These are phyloP conservation scores for Sarocladium oryzae DNA, from an alignment of 2,329 filamentous ascomycete species.

Conservation along the genomic window DNA sequence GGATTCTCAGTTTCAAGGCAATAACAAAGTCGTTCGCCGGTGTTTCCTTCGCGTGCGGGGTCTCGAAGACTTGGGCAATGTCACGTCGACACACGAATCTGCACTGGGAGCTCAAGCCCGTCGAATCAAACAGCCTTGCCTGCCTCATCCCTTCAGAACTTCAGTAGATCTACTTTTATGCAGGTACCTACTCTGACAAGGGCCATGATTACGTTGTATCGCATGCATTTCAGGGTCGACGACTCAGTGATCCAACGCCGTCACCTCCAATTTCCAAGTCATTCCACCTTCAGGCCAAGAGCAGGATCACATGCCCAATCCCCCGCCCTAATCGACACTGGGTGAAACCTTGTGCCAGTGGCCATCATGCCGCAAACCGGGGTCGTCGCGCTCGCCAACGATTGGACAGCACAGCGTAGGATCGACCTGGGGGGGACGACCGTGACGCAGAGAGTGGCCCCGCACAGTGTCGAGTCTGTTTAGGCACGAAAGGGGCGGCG, in stretches of 20 bases:
- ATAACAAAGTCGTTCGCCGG: too few relatives aligned
- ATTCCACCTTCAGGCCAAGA: not conserved
- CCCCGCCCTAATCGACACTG: not conserved
- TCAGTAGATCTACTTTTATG: too few relatives aligned
- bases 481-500: not conserved
- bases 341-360: not conserved
- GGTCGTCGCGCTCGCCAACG: not conserved
- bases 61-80: too few relatives aligned
- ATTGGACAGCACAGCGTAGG: not conserved
- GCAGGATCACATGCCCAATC: not conserved
- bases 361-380: not conserved
- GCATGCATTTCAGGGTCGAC: too few relatives aligned
- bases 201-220: too few relatives aligned
- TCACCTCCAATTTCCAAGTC: not conserved
- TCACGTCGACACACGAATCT: too few relatives aligned
- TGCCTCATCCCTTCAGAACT: too few relatives aligned
- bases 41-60: too few relatives aligned
- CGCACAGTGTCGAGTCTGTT: constrained; percentile 9
- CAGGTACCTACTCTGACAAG: too few relatives aligned
- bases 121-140: too few relatives aligned
- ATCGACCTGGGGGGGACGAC: not conserved
- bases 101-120: too few relatives aligned
- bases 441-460: constrained; percentile 1
- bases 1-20: too few relatives aligned
- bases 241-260: not conserved